Conservation (phyloP, 1,284 basidiomycete species). For the Heterobasidion irregulare region DNA sequence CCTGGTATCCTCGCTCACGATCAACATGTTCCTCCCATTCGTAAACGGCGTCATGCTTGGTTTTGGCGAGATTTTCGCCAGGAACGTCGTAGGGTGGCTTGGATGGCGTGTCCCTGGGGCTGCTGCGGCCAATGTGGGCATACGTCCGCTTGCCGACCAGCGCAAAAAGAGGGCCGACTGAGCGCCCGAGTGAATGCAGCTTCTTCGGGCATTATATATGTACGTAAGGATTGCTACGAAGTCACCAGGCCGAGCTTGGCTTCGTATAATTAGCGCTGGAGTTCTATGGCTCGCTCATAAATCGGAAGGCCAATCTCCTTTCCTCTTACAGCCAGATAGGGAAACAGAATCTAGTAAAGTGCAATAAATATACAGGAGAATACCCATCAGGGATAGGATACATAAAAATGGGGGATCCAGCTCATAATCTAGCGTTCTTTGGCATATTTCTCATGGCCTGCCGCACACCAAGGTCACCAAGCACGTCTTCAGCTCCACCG, state of each 20-base stretch:
- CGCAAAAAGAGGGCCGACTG: background rate
- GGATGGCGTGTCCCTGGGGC: conserved; percentile 24
- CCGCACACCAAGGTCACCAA: conserved; percentile 56
- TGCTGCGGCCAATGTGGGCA: conserved; percentile 26
- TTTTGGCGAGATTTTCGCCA: conserved; percentile 95
- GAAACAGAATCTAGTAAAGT: too few species aligned
- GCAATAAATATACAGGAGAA: too few species aligned
- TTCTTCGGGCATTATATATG: too few species aligned
- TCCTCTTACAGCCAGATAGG: too few species aligned
- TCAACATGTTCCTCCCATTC: conserved; percentile 91
- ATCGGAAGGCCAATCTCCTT: too few species aligned
- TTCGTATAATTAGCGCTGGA: too few species aligned
- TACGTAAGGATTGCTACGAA: too few species aligned
- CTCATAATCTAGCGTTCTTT: conserved; percentile 34
- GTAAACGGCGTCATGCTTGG: conserved; percentile 98
- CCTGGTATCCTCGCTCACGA: conserved; percentile 76
- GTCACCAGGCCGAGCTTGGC: too few species aligned
- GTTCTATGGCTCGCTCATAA: too few species aligned
- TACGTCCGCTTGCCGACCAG: conserved; percentile 10
- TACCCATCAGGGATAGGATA: too few species aligned
- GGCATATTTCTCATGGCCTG: conserved; percentile 59
- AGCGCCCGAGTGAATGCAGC: too few species aligned
- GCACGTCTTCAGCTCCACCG: conserved; percentile 40
- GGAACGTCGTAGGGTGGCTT: conserved; percentile 73
- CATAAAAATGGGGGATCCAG: too few species aligned